Base-by-base conservation (phyloP, 2,329 filamentous ascomycete genomes). In the Fusarium sp. region DNA sequence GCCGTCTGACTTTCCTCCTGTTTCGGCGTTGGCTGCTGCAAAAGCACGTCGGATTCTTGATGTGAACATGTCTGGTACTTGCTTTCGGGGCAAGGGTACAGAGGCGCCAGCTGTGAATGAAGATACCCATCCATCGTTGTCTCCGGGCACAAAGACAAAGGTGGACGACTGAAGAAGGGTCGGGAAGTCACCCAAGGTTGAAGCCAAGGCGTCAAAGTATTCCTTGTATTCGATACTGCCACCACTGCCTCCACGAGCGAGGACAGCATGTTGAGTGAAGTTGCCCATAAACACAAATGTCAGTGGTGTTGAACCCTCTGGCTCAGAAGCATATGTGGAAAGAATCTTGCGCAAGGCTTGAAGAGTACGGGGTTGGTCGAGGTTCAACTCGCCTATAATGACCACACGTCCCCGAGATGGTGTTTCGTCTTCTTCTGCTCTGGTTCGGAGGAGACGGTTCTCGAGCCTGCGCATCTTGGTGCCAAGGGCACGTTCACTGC, bases 211-310 rank as follows among this genome's bases (percentile, higher is more conserved):
- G 79, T 99, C 94, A 77, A 98, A 97, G 76, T 92, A 91, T 79
- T 98, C 96, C 81, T 98, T 98, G 82, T 97, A 98, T 80, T 97
- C 94, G 71, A 98, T 94, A 78, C 92, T 95, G 37, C 93, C 92
- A 22, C 91, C 90, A 37, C 89, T 90, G 26, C 89, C 88, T 53
- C 92, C 90, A 28, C 87, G 83, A 8, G 88, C 86, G 81, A 91
- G 89, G 67, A 90, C 85, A 30, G 89, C 87, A 53, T 90, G 83
- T 55, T 84, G 83, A 19, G 87, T 86, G 72, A 99, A 98, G 78
- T 96, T 97, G 37, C 96, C 96, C 46, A 93, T 89, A 8, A 99
- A 80, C 44, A 97, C 83, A 74, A 98, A 95, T 2, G 89, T 86
- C 73, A 97, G 85, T 0, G 96, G 95, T 2, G 88, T 87, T 19